Evolutionary conservation across 495 filamentous ascomycete species (phyloP).

Genomic region (Lentithecium fluviatile): DNA sequence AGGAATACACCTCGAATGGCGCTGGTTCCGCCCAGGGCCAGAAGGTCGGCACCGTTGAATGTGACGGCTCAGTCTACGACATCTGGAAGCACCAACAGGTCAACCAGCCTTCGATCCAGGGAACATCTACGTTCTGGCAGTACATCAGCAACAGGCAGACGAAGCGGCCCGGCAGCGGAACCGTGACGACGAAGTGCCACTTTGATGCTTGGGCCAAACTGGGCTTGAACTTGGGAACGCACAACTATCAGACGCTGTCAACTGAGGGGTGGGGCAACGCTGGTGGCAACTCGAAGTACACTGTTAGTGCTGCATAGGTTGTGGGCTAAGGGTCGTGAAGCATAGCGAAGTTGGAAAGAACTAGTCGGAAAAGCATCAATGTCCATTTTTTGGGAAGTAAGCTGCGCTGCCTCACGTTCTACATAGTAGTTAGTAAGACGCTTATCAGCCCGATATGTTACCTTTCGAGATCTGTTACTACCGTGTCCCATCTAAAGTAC

Average conservation of each 20-base stretch:
- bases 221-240: slow-evolving; percentile 48
- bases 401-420: too few relatives aligned
- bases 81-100: slow-evolving; percentile 58
- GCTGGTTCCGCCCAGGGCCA: slow-evolving; percentile 51
- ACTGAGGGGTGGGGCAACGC: slow-evolving; percentile 33
- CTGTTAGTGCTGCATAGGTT: background rate
- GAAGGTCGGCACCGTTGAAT: slow-evolving; percentile 54
- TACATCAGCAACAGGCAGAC: slow-evolving; percentile 54
- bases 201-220: slow-evolving; percentile 59
- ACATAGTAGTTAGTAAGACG: too few relatives aligned
- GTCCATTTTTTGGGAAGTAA: too few relatives aligned
- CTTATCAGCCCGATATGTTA: too few relatives aligned
- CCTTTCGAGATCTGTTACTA: too few relatives aligned
- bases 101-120: slow-evolving; percentile 60
- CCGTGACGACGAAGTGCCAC: slow-evolving; percentile 55
- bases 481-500: too few relatives aligned
- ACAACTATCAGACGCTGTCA: slow-evolving; percentile 38
- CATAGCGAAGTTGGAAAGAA: too few relatives aligned
- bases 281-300: slow-evolving; percentile 16
- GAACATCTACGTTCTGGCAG: slow-evolving; percentile 56
- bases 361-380: too few relatives aligned
- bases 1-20: slow-evolving; percentile 55
- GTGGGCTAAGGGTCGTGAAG: too few relatives aligned
- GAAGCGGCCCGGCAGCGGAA: slow-evolving; percentile 49
- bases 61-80: slow-evolving; percentile 63